Percentiles rank a stretch among this genome's conserved stretches.
These are phyloP conservation scores for Tuber melanosporum DNA, from an alignment of 495 filamentous ascomycete species.

Conservation along the genomic window DNA sequence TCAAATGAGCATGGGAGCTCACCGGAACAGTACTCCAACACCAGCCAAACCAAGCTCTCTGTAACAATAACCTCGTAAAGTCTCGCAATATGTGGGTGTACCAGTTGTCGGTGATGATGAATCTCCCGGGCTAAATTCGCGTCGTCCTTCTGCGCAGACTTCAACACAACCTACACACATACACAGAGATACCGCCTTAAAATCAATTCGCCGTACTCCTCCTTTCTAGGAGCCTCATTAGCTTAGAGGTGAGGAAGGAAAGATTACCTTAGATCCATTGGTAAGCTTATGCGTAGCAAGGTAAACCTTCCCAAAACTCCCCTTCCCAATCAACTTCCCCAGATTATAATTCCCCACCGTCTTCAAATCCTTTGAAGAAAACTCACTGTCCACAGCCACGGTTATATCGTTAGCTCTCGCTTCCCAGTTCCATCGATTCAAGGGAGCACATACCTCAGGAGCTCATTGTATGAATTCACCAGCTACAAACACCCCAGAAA, in stretches of 20 bases:
- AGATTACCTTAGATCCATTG: conserved; percentile 86
- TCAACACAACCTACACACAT: conserved; percentile 74
- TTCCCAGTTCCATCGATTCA: conserved; percentile 1
- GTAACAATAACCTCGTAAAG: conserved; percentile 98
- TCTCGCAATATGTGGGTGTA: conserved; percentile 94
- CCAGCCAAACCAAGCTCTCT: conserved; percentile 89
- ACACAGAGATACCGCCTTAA: background rate
- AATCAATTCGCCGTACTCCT: background rate
- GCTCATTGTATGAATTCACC: conserved; percentile 89
- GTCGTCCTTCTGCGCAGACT: conserved; percentile 93
- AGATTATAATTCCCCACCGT: conserved; percentile 91
- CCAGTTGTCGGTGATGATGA: conserved; percentile 94
- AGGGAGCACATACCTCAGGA: conserved; percentile 68
- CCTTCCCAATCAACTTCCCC: conserved; percentile 88
- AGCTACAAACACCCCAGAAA: conserved; percentile 55
- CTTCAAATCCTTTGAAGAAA: conserved; percentile 82
- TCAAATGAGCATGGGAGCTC: conserved; percentile 39
- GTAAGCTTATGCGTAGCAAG: conserved; percentile 94
- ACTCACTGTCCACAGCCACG: conserved; percentile 59
- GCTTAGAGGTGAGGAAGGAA: conserved; percentile 8
- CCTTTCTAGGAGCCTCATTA: conserved; percentile 20
- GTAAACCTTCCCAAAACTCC: conserved; percentile 97
- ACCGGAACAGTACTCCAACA: conserved; percentile 95
- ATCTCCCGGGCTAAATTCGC: conserved; percentile 94
- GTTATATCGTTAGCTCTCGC: conserved; percentile 26